Conservation (phyloP, 2,329 filamentous ascomycete genomes). For the Fusarium stilboides region DNA sequence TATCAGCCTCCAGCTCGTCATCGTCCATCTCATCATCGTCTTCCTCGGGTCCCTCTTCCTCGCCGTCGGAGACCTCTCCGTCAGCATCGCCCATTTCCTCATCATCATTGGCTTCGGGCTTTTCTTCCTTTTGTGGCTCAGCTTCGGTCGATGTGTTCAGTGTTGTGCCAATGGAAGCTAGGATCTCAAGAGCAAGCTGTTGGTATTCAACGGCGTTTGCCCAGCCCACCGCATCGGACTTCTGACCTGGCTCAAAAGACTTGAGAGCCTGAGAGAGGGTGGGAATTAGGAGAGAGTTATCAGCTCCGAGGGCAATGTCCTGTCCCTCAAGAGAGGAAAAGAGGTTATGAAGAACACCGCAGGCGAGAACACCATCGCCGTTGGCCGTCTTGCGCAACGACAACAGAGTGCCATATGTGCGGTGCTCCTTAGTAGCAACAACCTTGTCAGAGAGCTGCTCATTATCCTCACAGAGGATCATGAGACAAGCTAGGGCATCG, state of each 20-base stretch:
- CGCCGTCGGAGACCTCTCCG: slow-evolving; percentile 55
- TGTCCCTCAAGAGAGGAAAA: slow-evolving; percentile 61
- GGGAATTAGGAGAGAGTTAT: slow-evolving; percentile 56
- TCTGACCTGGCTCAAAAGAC: slow-evolving; percentile 48
- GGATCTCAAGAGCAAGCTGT: slow-evolving; percentile 72
- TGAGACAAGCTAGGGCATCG: slow-evolving; percentile 69
- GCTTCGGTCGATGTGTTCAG: slow-evolving; percentile 67
- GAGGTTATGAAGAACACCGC: slow-evolving; percentile 74
- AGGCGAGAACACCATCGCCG: slow-evolving; percentile 69
- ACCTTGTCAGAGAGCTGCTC: slow-evolving; percentile 66
- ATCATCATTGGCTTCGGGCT: slow-evolving; percentile 58
- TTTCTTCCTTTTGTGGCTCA: slow-evolving; percentile 52
- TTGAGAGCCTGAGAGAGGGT: slow-evolving; percentile 56
- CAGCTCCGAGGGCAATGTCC: slow-evolving; percentile 48
- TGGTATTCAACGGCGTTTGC: slow-evolving; percentile 63
- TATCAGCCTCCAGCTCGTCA: slow-evolving; percentile 73
- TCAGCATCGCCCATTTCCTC: slow-evolving; percentile 59
- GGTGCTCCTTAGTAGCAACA: slow-evolving; percentile 63
- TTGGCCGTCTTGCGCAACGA: slow-evolving; percentile 64
- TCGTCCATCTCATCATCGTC: slow-evolving; percentile 70
- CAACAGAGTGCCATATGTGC: slow-evolving; percentile 66
- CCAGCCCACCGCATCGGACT: slow-evolving; percentile 55
- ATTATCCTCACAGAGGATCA: slow-evolving; percentile 74
- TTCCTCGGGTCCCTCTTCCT: slow-evolving; percentile 55
- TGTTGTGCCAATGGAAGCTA: slow-evolving; percentile 75